These are phyloP conservation scores for Zygosaccharomyces pseudobailii DNA, from an alignment of 1,139 yeast species.

Conservation along the genomic window DNA sequence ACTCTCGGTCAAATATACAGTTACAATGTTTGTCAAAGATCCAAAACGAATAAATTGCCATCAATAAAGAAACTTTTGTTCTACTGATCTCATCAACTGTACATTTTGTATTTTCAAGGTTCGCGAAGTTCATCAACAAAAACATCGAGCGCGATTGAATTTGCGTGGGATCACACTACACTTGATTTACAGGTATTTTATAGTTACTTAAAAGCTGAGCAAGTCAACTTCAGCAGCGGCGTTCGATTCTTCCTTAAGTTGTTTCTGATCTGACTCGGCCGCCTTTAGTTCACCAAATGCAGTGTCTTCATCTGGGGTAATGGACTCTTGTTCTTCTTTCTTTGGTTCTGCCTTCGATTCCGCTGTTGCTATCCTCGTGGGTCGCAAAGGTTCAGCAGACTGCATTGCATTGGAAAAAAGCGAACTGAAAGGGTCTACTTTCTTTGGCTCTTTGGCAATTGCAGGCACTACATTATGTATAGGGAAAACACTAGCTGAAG, in stretches of 20 bases:
- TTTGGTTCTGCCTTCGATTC: constrained; percentile 3
- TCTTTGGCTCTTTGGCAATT: constrained; percentile 36
- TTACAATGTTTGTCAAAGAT: constrained; percentile 85
- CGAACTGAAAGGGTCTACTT: constrained; percentile 76
- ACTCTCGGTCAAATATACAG: constrained; percentile 69
- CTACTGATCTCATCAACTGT: neutral
- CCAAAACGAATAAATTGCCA: constrained; percentile 77
- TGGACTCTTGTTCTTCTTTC: neutral
- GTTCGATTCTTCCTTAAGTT: constrained; percentile 14
- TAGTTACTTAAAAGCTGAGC: constrained; percentile 37
- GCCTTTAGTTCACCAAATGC: constrained; percentile 31
- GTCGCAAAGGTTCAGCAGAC: constrained; percentile 18
- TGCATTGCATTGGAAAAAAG: constrained; percentile 68
- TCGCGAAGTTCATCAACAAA: neutral
- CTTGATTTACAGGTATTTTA: neutral
- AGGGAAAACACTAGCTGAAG: constrained; percentile 17
- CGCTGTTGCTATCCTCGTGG: neutral
- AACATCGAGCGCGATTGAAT: neutral
- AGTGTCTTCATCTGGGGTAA: constrained; percentile 25
- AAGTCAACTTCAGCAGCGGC: constrained; percentile 41
- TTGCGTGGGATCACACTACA: neutral
- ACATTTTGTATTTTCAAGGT: neutral
- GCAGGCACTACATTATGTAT: constrained; percentile 32
- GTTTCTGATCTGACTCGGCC: constrained; percentile 18
- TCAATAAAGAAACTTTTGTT: constrained; percentile 1